These are phyloP conservation scores for Thermothielavioides terrestris DNA, from an alignment of 495 filamentous ascomycete genomes.

Conservation along the genomic window DNA sequence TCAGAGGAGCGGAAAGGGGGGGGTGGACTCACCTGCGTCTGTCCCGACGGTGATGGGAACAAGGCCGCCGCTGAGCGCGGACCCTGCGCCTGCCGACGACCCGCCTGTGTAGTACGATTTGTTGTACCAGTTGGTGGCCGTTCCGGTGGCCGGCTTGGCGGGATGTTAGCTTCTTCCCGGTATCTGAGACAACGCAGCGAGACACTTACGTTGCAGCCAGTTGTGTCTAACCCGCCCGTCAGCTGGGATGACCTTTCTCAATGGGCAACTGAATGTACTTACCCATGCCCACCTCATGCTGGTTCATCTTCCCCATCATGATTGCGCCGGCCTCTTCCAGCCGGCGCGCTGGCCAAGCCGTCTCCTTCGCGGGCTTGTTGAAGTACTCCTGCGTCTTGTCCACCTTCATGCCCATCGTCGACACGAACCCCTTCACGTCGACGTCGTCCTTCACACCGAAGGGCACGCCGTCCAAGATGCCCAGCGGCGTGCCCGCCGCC, in stretches of 20 bases:
- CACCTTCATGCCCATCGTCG: conserved; percentile 44
- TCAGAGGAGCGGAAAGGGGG: neutral
- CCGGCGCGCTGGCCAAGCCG: conserved; percentile 65
- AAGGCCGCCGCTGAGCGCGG: conserved; percentile 64
- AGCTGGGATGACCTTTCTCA: neutral
- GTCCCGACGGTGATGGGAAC: conserved; percentile 76
- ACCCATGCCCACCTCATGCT: conserved; percentile 76
- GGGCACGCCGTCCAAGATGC: conserved; percentile 74
- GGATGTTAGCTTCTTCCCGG: conserved; percentile 16
- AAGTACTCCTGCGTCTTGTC: conserved; percentile 34
- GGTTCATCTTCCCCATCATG: conserved; percentile 75
- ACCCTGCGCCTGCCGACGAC: conserved; percentile 77
- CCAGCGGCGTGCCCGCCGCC: conserved; percentile 50
- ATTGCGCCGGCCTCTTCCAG: conserved; percentile 72
- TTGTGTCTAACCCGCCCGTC: conserved; percentile 23
- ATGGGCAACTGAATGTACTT: neutral
- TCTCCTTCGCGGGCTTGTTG: conserved; percentile 15
- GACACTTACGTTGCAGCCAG: conserved; percentile 30
- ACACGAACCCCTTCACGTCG: conserved; percentile 64
- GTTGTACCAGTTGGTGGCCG: conserved; percentile 78
- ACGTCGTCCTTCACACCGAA: conserved; percentile 84
- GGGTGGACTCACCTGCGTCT: conserved; percentile 51
- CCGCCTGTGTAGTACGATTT: conserved; percentile 75
- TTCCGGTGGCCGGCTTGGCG: conserved; percentile 65
- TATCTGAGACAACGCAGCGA: neutral